Evolutionary conservation across 306 rosid species (phyloP), one percentile per base, ranked within the genome.

Genomic region (Citrullus colocynthis): DNA sequence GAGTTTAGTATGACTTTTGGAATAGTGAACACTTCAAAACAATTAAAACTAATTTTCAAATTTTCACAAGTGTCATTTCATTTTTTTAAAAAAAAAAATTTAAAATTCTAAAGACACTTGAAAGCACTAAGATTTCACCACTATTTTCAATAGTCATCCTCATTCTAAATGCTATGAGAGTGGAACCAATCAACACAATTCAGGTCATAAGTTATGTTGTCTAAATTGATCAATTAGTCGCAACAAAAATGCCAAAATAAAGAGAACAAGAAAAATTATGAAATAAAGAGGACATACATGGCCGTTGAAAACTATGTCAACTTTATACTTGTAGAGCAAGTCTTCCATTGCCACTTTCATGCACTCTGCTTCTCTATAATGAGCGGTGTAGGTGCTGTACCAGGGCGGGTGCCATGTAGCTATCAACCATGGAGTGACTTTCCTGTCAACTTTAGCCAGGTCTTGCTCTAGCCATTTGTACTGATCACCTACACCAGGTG

Each of bases 391-490:
- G 69, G 91, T 92, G 91, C 93, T 94, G 83, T 94, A 92, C 98
- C 97, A 94, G 41, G 97, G 97, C 30, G 96, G 77, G 78, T 92
- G 98, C 96, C 96, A 92, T 39, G 91, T 75, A 80, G 96, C 98
- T 32, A 92, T 86, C 81, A 94, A 83, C 98, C 98, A 94, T 57
- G 98, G 98, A 66, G 98, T 94, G 80, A 88, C 85, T 80, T 85
- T 82, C 85, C 96, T 86, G 81, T 90, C 87, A 69, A 94, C 82
- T 61, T 80, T 81, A 73, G 90, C 91, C 88, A 94, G 81, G 85
- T 94, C 98, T 58, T 48, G 80, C 87, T 88, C 91, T 76, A 94
- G 82, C 98, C 98, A 91, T 81, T 82, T 79, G 87, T 90, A 90
- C 81, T 94, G 98, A 6, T 88, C 93, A 66, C 85, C 98, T 94